Conservation (phyloP, 768 basidiomycete genomes). For the Filobasidium floriforme region DNA sequence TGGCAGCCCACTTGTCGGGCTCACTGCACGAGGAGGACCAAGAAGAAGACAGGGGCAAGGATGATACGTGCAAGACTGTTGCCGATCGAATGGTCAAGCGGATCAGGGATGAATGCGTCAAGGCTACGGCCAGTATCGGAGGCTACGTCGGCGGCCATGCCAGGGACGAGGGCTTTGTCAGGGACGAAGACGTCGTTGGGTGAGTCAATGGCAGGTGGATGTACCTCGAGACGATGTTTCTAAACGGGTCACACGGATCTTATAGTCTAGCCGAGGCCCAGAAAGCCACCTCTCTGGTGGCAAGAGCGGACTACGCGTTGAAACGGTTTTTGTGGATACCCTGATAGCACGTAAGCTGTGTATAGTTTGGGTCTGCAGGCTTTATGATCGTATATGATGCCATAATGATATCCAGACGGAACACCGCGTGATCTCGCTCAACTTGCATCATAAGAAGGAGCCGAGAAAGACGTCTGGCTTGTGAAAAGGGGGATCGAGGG, state of each 20-base stretch:
- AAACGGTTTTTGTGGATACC: constrained; percentile 78
- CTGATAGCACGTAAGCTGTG: neutral
- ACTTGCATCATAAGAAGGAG: too few species aligned
- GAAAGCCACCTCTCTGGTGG: constrained; percentile 72
- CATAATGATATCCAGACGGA: too few species aligned
- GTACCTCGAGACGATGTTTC: too few species aligned
- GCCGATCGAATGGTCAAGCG: constrained; percentile 66
- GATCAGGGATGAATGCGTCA: constrained; percentile 61
- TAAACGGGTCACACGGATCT: constrained; percentile 10
- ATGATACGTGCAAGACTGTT: constrained; percentile 63
- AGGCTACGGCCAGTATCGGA: constrained; percentile 45
- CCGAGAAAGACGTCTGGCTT: too few species aligned
- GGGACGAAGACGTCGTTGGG: constrained; percentile 71
- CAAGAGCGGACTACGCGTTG: constrained; percentile 88
- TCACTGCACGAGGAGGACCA: constrained; percentile 22
- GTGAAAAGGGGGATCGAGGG: too few species aligned
- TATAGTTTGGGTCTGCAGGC: too few species aligned
- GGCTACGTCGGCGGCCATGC: constrained; percentile 45
- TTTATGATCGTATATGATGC: too few species aligned
- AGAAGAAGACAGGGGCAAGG: constrained; percentile 24
- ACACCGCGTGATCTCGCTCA: too few species aligned
- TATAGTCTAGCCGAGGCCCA: constrained; percentile 71
- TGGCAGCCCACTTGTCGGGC: constrained; percentile 12
- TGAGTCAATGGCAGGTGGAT: constrained; percentile 45
- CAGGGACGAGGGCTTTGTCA: constrained; percentile 51